Evolutionary conservation across 345 rosid species (phyloP).

Genomic region (Populus nigra): DNA sequence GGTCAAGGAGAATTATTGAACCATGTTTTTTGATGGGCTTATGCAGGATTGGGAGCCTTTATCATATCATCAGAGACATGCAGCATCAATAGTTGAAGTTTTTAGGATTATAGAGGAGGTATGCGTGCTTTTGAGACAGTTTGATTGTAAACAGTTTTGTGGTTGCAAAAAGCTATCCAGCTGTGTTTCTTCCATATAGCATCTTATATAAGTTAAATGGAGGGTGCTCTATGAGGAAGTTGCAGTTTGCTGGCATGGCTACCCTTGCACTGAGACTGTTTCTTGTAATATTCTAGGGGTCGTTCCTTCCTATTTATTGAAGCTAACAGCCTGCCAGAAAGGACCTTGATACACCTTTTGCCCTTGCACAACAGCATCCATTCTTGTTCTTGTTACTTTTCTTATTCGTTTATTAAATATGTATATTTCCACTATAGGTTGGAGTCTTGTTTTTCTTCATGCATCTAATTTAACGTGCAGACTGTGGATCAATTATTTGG

Average conservation of each 20-base stretch:
- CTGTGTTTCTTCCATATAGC: background rate
- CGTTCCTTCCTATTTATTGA: background rate
- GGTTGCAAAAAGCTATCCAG: background rate
- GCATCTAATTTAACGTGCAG: slow-evolving; percentile 44
- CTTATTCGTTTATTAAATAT: too few relatives aligned
- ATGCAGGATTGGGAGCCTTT: slow-evolving; percentile 96
- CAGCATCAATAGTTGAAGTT: slow-evolving; percentile 84
- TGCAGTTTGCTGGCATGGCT: slow-evolving; percentile 8
- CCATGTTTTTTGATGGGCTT: slow-evolving; percentile 7
- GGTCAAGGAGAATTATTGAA: background rate
- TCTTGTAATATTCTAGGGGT: background rate
- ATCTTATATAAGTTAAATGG: background rate
- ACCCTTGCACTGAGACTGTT: background rate
- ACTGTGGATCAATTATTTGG: slow-evolving; percentile 89
- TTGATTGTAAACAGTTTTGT: background rate
- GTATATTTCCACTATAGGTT: too few relatives aligned
- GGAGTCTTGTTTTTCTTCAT: slow-evolving; percentile 4
- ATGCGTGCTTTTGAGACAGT: slow-evolving; percentile 8
- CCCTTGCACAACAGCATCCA: too few relatives aligned
- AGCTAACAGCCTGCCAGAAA: too few relatives aligned
- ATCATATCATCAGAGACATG: slow-evolving; percentile 83
- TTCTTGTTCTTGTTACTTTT: too few relatives aligned
- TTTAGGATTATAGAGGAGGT: slow-evolving; percentile 99
- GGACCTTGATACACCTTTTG: too few relatives aligned
- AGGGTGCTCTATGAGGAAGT: slow-evolving; percentile 3